Conservation (phyloP, 169 alveolate species). For the Plasmodium coatneyi region DNA sequence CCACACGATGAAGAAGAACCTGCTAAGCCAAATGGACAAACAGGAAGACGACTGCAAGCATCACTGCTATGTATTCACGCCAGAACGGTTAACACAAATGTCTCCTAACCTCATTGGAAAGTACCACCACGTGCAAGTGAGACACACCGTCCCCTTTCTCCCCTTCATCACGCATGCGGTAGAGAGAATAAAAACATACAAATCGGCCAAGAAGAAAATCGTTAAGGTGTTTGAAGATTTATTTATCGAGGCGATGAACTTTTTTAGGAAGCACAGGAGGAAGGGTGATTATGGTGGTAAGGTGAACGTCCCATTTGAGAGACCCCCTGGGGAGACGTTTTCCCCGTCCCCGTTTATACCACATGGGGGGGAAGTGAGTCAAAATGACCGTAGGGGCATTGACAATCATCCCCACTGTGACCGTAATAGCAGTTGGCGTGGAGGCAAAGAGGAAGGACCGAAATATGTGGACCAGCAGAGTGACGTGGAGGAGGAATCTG, state of each 20-base stretch:
- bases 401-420: not conserved
- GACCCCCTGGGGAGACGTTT: not conserved
- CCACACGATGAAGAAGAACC: slow-evolving; percentile 26
- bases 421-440: not conserved
- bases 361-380: not conserved
- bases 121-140: slow-evolving; percentile 14
- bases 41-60: not conserved
- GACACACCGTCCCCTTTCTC: slow-evolving; percentile 23
- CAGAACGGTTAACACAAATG: slow-evolving; percentile 6
- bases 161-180: slow-evolving; percentile 20
- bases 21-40: slow-evolving; percentile 26
- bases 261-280: slow-evolving; percentile 17
- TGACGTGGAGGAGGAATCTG: not conserved
- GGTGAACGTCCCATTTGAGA: not conserved
- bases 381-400: not conserved
- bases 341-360: not conserved
- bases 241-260: slow-evolving; percentile 22
- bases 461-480: not conserved
- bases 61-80: slow-evolving; percentile 11
- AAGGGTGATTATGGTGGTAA: not conserved
- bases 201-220: slow-evolving; percentile 21
- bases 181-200: slow-evolving; percentile 17
- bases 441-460: not conserved
- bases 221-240: slow-evolving; percentile 31
- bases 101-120: slow-evolving; percentile 21